Evolutionary conservation across 495 filamentous ascomycete genomes (phyloP), one percentile per base, ranked within the genome.

Genomic region (Recurvomyces mirabilis): DNA sequence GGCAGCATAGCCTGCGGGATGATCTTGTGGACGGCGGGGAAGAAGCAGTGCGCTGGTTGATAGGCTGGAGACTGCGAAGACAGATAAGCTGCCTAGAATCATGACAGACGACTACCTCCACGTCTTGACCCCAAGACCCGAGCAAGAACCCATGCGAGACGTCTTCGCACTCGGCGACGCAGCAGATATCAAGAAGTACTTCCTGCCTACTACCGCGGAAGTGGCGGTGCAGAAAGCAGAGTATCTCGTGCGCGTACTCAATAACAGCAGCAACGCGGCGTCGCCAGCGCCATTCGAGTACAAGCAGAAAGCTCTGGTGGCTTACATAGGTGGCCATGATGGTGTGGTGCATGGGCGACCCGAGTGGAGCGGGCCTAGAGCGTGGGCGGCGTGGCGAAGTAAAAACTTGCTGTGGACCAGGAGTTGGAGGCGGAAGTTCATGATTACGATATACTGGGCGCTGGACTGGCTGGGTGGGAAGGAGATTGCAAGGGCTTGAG

Each of bases 11-110:
- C 43, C 5, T 55, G 48, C 30, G 60, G 60, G 0, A 51, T 64
- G 35, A 29, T 64, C n/a, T 34, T 64, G 14, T 64, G 60, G 59
- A 59, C 57, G 6, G 61, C 60, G 1, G 60, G 60, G 6, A 64
- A 61, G 31, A 52, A 58, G 31, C 41, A 31, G 0, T 31, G 41
- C 11, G 46, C 49, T 64, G 0, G 46, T 60, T 2, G 59, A 58
- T 10, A 35, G 29, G 7, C 45, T 64, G 9, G 12, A 50, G 10
- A 53, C 59, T 0, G 48, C 52, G 37, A 59, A 57, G 31, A 53
- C 57, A 2, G 43, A 47, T 1, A 42, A 53, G 28, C 38, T 59
- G 13, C 38, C 34, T 12, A 14, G 60, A 3, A 55, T 64, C 32
- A 33, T 64, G 23, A 64, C 60, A 11, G 59, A 64, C 40, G 32